Evolutionary conservation across 2,329 filamentous ascomycete genomes (phyloP).

Genomic region (Colletotrichum coccodes): DNA sequence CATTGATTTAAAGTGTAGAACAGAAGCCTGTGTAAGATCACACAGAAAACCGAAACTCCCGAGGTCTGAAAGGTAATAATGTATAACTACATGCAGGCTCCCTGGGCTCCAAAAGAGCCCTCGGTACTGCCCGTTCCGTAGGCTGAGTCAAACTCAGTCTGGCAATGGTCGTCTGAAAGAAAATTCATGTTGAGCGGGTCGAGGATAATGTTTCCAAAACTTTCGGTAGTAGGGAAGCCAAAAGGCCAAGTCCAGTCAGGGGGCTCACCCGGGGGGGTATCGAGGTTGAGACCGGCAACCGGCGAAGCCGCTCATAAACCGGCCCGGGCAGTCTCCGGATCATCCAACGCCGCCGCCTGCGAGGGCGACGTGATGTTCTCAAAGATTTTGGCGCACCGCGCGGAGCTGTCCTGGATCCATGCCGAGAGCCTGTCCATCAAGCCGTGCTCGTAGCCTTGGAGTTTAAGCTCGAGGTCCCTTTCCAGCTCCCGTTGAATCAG

Average conservation of each 20-base stretch:
- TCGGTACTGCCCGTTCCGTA: not conserved
- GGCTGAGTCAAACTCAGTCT: not conserved
- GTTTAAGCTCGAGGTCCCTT: conserved; percentile 36
- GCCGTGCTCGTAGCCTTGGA: not conserved
- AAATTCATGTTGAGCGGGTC: not conserved
- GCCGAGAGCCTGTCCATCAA: not conserved
- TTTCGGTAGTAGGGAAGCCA: not conserved
- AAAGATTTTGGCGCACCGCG: conserved; percentile 1
- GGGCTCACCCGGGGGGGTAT: too few relatives aligned
- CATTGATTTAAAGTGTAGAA: too few relatives aligned
- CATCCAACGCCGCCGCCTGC: not conserved
- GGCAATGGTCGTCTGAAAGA: not conserved
- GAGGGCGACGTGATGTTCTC: conserved; percentile 6
- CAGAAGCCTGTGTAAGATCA: too few relatives aligned
- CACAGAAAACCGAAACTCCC: too few relatives aligned
- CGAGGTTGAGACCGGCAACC: too few relatives aligned
- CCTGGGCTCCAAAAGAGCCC: conserved; percentile 34
- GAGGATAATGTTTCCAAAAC: not conserved
- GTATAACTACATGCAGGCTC: conserved; percentile 74
- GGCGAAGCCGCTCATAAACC: conserved; percentile 4
- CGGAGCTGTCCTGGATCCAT: conserved; percentile 2
- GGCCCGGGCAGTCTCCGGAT: conserved; percentile 20
- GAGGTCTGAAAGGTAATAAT: too few relatives aligned
- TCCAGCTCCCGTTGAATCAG: conserved; percentile 44
- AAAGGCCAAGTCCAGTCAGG: too few relatives aligned